A percentile compares a stretch with the other conserved stretches of the same genome.
Evolutionary conservation across 352 stramenopile species (phyloP).

Genomic region (Pythium sukuiense): DNA sequence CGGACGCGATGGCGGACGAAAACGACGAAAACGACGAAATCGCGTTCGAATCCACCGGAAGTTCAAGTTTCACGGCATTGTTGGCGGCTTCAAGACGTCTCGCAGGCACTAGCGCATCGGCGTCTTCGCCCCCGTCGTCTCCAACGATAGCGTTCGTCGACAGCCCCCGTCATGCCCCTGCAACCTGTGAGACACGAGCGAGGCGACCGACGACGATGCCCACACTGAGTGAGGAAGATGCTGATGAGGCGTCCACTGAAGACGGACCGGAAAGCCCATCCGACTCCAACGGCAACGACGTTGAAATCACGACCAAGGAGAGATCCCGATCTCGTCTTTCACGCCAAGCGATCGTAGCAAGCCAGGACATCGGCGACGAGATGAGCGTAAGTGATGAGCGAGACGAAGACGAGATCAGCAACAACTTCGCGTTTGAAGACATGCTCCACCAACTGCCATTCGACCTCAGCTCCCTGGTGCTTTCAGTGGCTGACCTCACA

Average conservation of each 20-base stretch:
- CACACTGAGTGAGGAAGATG: constrained; percentile 22
- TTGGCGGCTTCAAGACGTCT: constrained; percentile 25
- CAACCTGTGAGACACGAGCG: neutral
- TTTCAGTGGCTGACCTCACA: constrained; percentile 33
- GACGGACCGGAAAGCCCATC: constrained; percentile 2
- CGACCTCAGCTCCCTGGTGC: constrained; percentile 31
- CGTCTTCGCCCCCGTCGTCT: neutral
- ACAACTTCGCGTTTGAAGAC: constrained; percentile 29
- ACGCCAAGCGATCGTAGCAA: neutral
- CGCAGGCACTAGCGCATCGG: constrained; percentile 5
- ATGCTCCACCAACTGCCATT: constrained; percentile 40
- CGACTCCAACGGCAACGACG: neutral
- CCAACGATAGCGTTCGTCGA: neutral
- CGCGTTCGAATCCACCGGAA: neutral
- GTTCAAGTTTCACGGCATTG: constrained; percentile 20
- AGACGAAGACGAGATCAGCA: constrained; percentile 1
- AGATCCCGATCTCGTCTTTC: neutral
- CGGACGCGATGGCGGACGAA: constrained; percentile 13
- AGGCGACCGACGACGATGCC: constrained; percentile 12
- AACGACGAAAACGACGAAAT: neutral
- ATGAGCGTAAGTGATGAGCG: neutral
- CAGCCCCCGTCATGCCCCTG: neutral
- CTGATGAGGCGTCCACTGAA: constrained; percentile 8
- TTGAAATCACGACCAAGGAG: neutral
- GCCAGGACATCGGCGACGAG: neutral